Conservation (phyloP, 2,329 filamentous ascomycete genomes). For the Sphaerulina vaccinii region DNA sequence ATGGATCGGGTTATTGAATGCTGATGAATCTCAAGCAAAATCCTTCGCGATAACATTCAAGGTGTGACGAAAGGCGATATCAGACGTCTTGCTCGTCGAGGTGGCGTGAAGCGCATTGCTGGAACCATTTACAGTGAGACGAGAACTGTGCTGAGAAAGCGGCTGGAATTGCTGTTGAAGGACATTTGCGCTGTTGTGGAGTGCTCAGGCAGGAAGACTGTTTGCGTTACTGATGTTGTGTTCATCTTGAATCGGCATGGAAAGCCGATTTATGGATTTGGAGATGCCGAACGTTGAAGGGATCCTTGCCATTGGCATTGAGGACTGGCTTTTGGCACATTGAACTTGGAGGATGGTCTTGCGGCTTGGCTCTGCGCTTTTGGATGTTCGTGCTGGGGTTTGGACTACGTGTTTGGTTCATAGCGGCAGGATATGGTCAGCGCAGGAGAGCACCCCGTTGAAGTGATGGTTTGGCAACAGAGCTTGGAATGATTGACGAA, state of each 20-base stretch:
- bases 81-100: conserved; percentile 71
- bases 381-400: no score
- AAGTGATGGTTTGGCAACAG: no score
- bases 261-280: conserved; percentile 22
- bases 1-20: conserved; percentile 80
- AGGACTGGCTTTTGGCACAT: no score
- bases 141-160: conserved; percentile 54
- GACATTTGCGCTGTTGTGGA: conserved; percentile 31
- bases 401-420: no score
- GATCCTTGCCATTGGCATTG: no score
- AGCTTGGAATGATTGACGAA: no score
- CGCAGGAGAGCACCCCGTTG: no score
- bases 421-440: no score
- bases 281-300: conserved; percentile 6
- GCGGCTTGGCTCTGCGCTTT: no score
- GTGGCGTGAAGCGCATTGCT: conserved; percentile 74
- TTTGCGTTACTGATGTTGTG: conserved; percentile 62
- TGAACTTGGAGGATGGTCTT: no score
- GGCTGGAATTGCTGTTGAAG: conserved; percentile 52
- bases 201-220: conserved; percentile 51
- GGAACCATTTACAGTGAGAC: conserved; percentile 62
- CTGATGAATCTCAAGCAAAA: conserved; percentile 71
- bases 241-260: conserved; percentile 43
- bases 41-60: conserved; percentile 97
- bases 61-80: conserved; percentile 76